A percentile compares a stretch with the other conserved stretches of the same genome.
phyloP scores from a whole-genome alignment of 176 grass and related monocot species.

The Carex pumila region DNA sequence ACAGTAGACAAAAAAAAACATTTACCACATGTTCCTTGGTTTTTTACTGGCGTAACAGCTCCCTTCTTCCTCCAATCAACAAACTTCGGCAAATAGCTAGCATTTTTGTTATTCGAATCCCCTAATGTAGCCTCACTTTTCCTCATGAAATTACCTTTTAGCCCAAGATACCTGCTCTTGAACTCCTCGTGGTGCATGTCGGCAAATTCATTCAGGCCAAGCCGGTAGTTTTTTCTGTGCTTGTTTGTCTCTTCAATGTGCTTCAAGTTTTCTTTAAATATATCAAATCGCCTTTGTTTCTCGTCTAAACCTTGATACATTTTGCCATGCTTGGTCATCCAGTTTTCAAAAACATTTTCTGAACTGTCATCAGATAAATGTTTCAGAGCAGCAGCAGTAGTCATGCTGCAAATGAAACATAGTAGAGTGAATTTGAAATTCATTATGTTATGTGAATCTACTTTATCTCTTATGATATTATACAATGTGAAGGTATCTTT shows the following conservation, averaged over 20 bases:
- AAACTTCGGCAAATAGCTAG: slow-evolving; percentile 32
- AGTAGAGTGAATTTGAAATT: slow-evolving; percentile 31
- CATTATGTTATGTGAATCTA: slow-evolving; percentile 29
- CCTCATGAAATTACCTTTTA: slow-evolving; percentile 19
- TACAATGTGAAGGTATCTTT: slow-evolving; percentile 24
- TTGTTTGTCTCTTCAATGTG: slow-evolving; percentile 62
- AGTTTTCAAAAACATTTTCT: slow-evolving; percentile 33
- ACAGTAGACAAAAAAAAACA: neutral
- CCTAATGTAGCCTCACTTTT: neutral
- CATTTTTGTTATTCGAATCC: slow-evolving; percentile 31
- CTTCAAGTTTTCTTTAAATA: slow-evolving; percentile 62
- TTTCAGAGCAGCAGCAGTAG: slow-evolving; percentile 16
- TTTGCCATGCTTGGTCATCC: slow-evolving; percentile 49
- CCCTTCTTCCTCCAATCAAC: slow-evolving; percentile 86
- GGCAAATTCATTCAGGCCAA: slow-evolving; percentile 65
- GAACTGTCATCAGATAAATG: slow-evolving; percentile 32
- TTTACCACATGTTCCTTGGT: slow-evolving; percentile 72
- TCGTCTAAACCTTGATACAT: slow-evolving; percentile 41
- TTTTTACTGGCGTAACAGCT: slow-evolving; percentile 67
- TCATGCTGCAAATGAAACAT: slow-evolving; percentile 24
- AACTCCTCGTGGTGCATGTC: slow-evolving; percentile 74
- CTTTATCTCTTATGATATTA: slow-evolving; percentile 16
- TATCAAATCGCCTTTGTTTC: slow-evolving; percentile 44
- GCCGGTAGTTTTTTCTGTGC: slow-evolving; percentile 56
- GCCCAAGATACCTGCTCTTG: slow-evolving; percentile 42